These are phyloP conservation scores for Solanum microdontum DNA, from an alignment of 257 asterid genomes.

Conservation along the genomic window DNA sequence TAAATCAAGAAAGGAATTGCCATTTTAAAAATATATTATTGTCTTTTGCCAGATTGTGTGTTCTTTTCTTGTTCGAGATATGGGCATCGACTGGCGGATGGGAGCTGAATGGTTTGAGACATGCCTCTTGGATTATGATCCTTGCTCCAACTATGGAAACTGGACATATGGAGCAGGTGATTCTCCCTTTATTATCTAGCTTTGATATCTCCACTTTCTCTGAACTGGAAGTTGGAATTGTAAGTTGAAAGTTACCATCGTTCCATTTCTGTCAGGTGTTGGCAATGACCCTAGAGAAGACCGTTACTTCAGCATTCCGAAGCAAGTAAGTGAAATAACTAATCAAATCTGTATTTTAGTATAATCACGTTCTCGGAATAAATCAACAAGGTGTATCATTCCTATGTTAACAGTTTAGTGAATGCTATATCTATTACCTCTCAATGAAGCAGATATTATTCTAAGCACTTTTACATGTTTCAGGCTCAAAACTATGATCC, in stretches of 20 bases:
- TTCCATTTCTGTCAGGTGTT: slow-evolving; percentile 38
- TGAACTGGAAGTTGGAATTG: background rate
- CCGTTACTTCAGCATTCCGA: slow-evolving; percentile 93
- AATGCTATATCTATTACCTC: background rate
- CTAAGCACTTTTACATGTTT: background rate
- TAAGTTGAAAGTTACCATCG: background rate
- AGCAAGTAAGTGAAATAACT: slow-evolving; percentile 42
- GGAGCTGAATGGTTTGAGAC: slow-evolving; percentile 99
- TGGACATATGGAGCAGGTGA: slow-evolving; percentile 99
- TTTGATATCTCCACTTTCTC: background rate
- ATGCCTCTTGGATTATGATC: slow-evolving; percentile 85
- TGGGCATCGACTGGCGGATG: slow-evolving; percentile 98
- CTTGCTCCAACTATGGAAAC: slow-evolving; percentile 92
- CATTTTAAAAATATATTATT: background rate
- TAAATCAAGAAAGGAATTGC: background rate
- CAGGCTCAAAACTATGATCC: slow-evolving; percentile 91
- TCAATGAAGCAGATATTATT: background rate
- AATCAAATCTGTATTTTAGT: background rate
- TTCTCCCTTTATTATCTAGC: background rate
- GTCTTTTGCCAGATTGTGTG: slow-evolving; percentile 57
- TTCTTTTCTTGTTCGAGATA: slow-evolving; percentile 94
- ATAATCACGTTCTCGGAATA: background rate
- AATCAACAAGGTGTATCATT: background rate
- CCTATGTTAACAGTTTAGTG: background rate
- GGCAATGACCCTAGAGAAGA: slow-evolving; percentile 97